Base-by-base conservation (phyloP, 345 rosid genomes). In the Populus alba region DNA sequence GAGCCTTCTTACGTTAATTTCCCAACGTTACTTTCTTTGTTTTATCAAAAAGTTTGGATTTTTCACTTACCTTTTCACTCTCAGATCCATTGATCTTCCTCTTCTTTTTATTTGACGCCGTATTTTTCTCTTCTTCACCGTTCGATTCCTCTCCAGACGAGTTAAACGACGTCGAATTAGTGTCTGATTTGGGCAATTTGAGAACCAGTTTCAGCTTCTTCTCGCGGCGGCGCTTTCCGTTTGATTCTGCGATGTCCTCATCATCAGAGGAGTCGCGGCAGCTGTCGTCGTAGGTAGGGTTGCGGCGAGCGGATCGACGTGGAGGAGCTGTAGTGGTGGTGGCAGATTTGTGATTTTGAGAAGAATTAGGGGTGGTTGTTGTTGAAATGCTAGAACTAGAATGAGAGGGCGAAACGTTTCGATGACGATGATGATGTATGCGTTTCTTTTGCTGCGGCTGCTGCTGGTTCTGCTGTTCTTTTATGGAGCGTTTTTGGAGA, bases 261-360 rank as follows among this genome's bases (percentile, higher is more conserved):
- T 76, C 80, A 6, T 66, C 77, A 1, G 41, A 49, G 0, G 66
- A 57, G 9, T 66, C 78, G 10, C 16, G 65, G 23, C 53, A 53
- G 65, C 29, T 29, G 45, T 70, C 25, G 39, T 53, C 13, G 71
- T 37, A 37, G 53, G 27, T 57, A 29, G 71, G 70, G 45, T 71
- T 63, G 20, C 89, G 89, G 84, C 94, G 90, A 39, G 85, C 51
- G 79, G 92, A 90, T 84, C 94, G 89, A 75, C 90, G 94, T 62
- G 49, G 74, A 33, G 80, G 75, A 77, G 76, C 62, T 12, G 84
- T 68, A 72, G 27, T 57, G 62, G 12, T 9, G 35, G 90, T 74
- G 85, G 87, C 85, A 77, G 79, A 63, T 31, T 81, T 81, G 86
- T 82, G 81, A 89, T 81, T 87, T 71, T 74, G 75, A 4, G 87